A percentile compares a stretch with the other conserved stretches of the same genome.
phyloP scores from a whole-genome alignment of 441 rosid species.

The Geranium incanum region DNA sequence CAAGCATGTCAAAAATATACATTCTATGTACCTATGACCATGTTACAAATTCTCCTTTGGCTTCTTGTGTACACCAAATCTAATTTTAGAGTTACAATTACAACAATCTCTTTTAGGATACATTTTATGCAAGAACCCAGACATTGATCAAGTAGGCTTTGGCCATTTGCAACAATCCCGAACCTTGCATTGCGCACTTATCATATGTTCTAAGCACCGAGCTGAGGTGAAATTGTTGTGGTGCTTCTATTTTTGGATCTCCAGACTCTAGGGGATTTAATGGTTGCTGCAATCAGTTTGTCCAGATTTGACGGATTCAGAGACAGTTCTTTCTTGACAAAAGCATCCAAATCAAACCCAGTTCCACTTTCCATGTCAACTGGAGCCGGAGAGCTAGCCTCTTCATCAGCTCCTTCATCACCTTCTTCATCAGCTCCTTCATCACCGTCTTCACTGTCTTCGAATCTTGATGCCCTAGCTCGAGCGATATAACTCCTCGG shows the following conservation, averaged over 20 bases:
- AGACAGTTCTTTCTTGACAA: slow-evolving; percentile 43
- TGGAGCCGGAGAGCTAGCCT: not conserved
- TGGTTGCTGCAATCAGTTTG: slow-evolving; percentile 32
- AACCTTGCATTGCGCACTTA: not conserved
- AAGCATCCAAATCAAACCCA: slow-evolving; percentile 55
- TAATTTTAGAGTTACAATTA: not conserved
- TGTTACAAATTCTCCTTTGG: not conserved
- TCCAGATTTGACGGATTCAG: slow-evolving; percentile 56
- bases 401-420: not conserved
- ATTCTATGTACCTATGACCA: not conserved
- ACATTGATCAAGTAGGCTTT: too few species aligned
- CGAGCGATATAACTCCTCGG: slow-evolving; percentile 23
- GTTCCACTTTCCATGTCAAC: slow-evolving; percentile 26
- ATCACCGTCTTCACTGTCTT: slow-evolving; percentile 20
- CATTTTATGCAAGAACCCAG: too few species aligned
- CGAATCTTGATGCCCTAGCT: slow-evolving; percentile 24
- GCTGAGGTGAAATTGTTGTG: slow-evolving; percentile 8
- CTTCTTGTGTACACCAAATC: not conserved
- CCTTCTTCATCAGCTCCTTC: too few species aligned
- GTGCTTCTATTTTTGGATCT: slow-evolving; percentile 28
- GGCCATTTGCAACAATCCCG: not conserved
- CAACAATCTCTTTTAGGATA: not conserved
- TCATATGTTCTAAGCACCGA: slow-evolving; percentile 5
- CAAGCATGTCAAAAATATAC: not conserved
- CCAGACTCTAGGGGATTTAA: slow-evolving; percentile 31